A percentile compares a stretch with the other conserved stretches of the same genome.
Evolutionary conservation across 1,139 yeast species (phyloP).

Genomic region (Hemisphaericaspora subhashii): DNA sequence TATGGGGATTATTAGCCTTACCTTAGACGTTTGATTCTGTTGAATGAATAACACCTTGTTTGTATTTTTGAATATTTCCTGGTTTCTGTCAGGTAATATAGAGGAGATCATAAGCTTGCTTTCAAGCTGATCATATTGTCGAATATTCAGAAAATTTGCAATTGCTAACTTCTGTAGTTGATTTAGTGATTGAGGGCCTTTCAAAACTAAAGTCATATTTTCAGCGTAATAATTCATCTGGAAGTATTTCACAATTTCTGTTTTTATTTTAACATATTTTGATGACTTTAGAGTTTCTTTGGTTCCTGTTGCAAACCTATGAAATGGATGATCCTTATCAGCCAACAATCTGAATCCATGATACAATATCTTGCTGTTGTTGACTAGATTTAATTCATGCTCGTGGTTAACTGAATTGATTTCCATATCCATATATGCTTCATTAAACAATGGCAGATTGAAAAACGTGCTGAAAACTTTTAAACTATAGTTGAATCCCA

Average conservation of each 20-base stretch:
- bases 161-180: conserved; percentile 51
- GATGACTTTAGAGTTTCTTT: conserved; percentile 26
- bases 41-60: conserved; percentile 14
- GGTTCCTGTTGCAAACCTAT: conserved; percentile 50
- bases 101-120: too few species aligned
- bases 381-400: conserved; percentile 51
- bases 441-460: conserved; percentile 48
- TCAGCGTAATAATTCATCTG: conserved; percentile 28
- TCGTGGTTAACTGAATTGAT: conserved; percentile 63
- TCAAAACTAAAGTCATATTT: conserved; percentile 56
- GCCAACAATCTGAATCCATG: conserved; percentile 60
- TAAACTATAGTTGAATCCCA: conserved; percentile 44
- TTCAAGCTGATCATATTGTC: not conserved
- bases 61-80: conserved; percentile 1
- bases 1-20: conserved; percentile 44
- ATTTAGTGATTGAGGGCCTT: conserved; percentile 65
- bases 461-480: conserved; percentile 55
- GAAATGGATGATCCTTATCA: conserved; percentile 40
- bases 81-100: not conserved
- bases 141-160: conserved; percentile 33
- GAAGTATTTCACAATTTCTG: conserved; percentile 27
- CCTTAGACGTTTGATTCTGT: conserved; percentile 9
- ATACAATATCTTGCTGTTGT: conserved; percentile 46
- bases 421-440: conserved; percentile 47
- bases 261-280: conserved; percentile 18